These are phyloP conservation scores for Claviceps monticola DNA, from an alignment of 2,329 filamentous ascomycete genomes.

Conservation along the genomic window DNA sequence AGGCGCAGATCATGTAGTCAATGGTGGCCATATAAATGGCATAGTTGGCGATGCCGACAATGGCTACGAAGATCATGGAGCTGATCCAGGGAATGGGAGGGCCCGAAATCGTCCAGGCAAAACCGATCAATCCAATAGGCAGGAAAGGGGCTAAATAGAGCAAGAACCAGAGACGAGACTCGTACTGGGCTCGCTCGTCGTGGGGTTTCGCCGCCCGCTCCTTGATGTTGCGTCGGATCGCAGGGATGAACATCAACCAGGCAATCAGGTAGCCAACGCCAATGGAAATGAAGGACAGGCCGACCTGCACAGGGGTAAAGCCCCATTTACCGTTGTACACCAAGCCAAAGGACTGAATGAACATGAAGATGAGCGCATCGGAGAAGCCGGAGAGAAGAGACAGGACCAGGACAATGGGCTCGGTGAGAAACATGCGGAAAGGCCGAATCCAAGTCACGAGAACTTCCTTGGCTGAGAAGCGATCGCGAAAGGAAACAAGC, in stretches of 20 bases:
- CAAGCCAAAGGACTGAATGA: conserved; percentile 55
- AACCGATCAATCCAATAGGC: conserved; percentile 55
- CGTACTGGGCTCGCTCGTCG: conserved; percentile 50
- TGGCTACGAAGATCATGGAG: conserved; percentile 47
- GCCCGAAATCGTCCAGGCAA: conserved; percentile 53
- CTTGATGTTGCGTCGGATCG: conserved; percentile 38
- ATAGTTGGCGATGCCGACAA: conserved; percentile 63
- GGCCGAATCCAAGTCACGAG: conserved; percentile 45
- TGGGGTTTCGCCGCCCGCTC: conserved; percentile 35
- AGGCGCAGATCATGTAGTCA: conserved; percentile 65
- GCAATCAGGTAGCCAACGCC: conserved; percentile 52
- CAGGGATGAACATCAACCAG: conserved; percentile 45
- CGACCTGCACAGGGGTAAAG: conserved; percentile 42
- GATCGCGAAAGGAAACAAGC: conserved; percentile 43
- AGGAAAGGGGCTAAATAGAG: conserved; percentile 47
- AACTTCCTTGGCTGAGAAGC: conserved; percentile 45
- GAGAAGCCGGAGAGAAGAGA: conserved; percentile 60
- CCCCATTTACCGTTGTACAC: conserved; percentile 52
- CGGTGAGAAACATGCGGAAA: conserved; percentile 59
- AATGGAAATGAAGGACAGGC: conserved; percentile 51
- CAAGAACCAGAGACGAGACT: conserved; percentile 52
- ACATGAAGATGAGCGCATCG: conserved; percentile 66
- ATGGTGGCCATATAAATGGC: conserved; percentile 65
- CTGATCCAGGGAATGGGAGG: conserved; percentile 54
- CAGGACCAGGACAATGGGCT: conserved; percentile 58